Percentiles rank a stretch among this genome's conserved stretches.
These are phyloP conservation scores for Tetraselmis striata DNA, from an alignment of 139 green algal genomes.

Conservation along the genomic window DNA sequence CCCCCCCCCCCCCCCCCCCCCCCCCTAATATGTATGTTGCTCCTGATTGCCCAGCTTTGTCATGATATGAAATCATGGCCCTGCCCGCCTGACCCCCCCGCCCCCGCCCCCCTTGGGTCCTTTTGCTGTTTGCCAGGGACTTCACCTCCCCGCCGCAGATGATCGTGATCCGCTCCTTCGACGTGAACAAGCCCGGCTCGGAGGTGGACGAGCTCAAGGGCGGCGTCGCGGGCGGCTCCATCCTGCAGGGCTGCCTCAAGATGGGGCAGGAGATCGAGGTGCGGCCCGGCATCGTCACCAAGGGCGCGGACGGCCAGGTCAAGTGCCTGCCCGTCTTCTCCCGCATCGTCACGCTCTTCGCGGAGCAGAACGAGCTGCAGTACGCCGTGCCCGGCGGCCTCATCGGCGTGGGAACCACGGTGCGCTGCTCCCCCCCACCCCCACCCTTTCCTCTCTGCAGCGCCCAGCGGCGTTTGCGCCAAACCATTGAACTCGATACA, in stretches of 20 bases:
- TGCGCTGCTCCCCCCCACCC: conserved; percentile 13
- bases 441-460: no score
- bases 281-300: conserved; percentile 94
- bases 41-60: no score
- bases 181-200: conserved; percentile 98
- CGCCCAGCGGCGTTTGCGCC: no score
- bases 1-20: no score
- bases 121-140: no score
- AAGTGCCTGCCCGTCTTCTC: conserved; percentile 93
- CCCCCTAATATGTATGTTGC: no score
- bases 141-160: conserved; percentile 95
- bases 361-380: conserved; percentile 95
- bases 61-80: no score
- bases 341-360: conserved; percentile 92
- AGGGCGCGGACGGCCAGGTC: conserved; percentile 82
- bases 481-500: no score
- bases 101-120: no score
- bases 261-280: conserved; percentile 84
- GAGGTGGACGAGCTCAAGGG: conserved; percentile 95
- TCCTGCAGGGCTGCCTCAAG: conserved; percentile 74
- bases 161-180: conserved; percentile 99
- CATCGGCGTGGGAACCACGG: conserved; percentile 97
- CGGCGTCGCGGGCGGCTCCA: conserved; percentile 91
- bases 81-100: no score
- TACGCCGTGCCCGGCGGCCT: conserved; percentile 96